Conservation (phyloP, 169 alveolate genomes). For the Cryptosporidium felis region DNA sequence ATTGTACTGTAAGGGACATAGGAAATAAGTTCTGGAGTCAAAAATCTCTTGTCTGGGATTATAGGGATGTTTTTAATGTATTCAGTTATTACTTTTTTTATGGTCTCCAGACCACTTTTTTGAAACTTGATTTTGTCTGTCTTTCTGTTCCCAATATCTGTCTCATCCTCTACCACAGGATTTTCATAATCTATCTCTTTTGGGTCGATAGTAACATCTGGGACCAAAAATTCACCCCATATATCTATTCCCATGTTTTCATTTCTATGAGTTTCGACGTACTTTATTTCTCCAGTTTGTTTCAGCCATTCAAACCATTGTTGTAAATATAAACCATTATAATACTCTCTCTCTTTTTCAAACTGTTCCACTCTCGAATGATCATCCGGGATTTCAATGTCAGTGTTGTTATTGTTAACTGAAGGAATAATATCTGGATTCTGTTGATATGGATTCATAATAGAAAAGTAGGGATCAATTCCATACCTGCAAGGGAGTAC, state of each 20-base stretch:
- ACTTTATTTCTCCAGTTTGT: slow-evolving; percentile 62
- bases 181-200: slow-evolving; percentile 19
- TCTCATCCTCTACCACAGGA: slow-evolving; percentile 28
- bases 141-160: slow-evolving; percentile 51
- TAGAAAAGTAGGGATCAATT: slow-evolving; percentile 5
- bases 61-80: slow-evolving; percentile 76
- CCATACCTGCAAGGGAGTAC: slow-evolving; percentile 73
- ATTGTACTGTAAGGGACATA: slow-evolving; percentile 83
- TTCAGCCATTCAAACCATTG: slow-evolving; percentile 71
- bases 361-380: slow-evolving; percentile 24
- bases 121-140: slow-evolving; percentile 72
- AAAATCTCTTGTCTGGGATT: slow-evolving; percentile 73
- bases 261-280: slow-evolving; percentile 7
- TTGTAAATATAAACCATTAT: slow-evolving; percentile 56
- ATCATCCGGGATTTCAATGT: slow-evolving; percentile 51
- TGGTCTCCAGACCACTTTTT: slow-evolving; percentile 64
- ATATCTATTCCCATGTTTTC: slow-evolving; percentile 64
- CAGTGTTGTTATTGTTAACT: slow-evolving; percentile 27
- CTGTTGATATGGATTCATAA: slow-evolving; percentile 36
- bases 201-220: slow-evolving; percentile 54
- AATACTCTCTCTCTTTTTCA: slow-evolving; percentile 59
- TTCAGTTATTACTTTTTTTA: slow-evolving; percentile 73
- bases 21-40: slow-evolving; percentile 78
- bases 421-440: slow-evolving; percentile 33
- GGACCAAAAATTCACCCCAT: slow-evolving; percentile 72